These are phyloP conservation scores for Cyberlindnera petersonii DNA, from an alignment of 805 yeast species.

Conservation along the genomic window DNA sequence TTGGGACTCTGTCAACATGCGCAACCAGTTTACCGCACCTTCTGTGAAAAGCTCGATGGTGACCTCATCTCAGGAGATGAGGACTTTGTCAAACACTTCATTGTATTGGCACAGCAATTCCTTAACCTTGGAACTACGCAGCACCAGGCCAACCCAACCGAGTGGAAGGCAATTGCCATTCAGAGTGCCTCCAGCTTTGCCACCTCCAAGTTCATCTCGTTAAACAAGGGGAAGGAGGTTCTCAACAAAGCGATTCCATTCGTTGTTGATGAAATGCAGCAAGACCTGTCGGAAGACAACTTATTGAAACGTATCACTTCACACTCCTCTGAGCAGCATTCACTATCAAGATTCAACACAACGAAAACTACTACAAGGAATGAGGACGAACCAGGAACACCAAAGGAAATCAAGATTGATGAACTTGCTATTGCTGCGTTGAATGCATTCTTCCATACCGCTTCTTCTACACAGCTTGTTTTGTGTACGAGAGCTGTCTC, in stretches of 20 bases:
- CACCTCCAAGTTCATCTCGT: conserved; percentile 26
- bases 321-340: conserved; percentile 25
- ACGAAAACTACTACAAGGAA: conserved; percentile 8
- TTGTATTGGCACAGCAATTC: conserved; percentile 32
- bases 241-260: conserved; percentile 21
- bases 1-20: conserved; percentile 53
- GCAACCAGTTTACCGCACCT: conserved; percentile 43
- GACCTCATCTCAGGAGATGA: conserved; percentile 64
- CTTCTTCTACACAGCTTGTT: conserved; percentile 56
- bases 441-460: conserved; percentile 58
- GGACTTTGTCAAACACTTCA: conserved; percentile 48
- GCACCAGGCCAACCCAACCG: conserved; percentile 31
- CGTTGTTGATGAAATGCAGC: conserved; percentile 16
- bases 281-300: conserved; percentile 24
- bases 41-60: conserved; percentile 52
- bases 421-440: conserved; percentile 41
- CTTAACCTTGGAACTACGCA: conserved; percentile 13
- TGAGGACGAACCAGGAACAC: conserved; percentile 10
- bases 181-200: conserved; percentile 41
- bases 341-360: conserved; percentile 23
- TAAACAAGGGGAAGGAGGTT: conserved; percentile 15
- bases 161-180: conserved; percentile 38
- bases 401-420: conserved; percentile 23
- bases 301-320: conserved; percentile 19
- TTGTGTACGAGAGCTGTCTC: conserved; percentile 52